These are phyloP conservation scores for Clavispora phyllophila DNA, from an alignment of 805 yeast genomes.

Conservation along the genomic window DNA sequence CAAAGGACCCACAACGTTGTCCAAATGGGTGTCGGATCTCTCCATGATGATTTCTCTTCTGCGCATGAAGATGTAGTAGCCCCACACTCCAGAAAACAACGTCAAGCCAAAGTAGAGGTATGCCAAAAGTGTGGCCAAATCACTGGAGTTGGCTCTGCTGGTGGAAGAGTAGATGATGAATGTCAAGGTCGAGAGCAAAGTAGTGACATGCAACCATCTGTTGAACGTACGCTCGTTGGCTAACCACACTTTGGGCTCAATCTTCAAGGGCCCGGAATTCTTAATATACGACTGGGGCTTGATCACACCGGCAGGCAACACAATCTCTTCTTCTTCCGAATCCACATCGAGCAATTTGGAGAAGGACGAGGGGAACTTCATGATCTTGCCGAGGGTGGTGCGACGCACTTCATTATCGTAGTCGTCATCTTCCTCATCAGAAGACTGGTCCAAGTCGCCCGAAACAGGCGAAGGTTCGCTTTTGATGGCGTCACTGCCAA, in stretches of 20 bases:
- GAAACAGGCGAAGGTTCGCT: constrained; percentile 12
- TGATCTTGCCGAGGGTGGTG: constrained; percentile 15
- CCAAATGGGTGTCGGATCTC: constrained; percentile 84
- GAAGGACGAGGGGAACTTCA: constrained; percentile 24
- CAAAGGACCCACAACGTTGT: constrained; percentile 86
- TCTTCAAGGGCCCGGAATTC: constrained; percentile 86
- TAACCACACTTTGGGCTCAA: constrained; percentile 97
- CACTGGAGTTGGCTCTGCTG: constrained; percentile 56
- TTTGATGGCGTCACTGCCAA: constrained; percentile 4
- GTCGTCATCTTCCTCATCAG: constrained; percentile 32
- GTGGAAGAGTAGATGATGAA: constrained; percentile 80
- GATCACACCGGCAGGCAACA: constrained; percentile 82
- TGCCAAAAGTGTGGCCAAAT: constrained; percentile 64
- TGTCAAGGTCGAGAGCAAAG: constrained; percentile 78
- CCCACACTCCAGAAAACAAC: constrained; percentile 83
- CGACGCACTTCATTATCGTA: constrained; percentile 14
- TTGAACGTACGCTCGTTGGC: constrained; percentile 97
- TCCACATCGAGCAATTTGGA: constrained; percentile 55
- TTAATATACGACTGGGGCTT: constrained; percentile 77
- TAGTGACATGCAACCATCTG: constrained; percentile 89
- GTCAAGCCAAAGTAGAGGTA: constrained; percentile 78
- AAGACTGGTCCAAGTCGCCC: constrained; percentile 22
- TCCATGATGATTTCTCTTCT: constrained; percentile 70
- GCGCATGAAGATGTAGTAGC: constrained; percentile 67
- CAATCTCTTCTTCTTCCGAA: constrained; percentile 79